Evolutionary conservation across 2,329 filamentous ascomycete species (phyloP).

Genomic region (Simplicillium aogashimaense): DNA sequence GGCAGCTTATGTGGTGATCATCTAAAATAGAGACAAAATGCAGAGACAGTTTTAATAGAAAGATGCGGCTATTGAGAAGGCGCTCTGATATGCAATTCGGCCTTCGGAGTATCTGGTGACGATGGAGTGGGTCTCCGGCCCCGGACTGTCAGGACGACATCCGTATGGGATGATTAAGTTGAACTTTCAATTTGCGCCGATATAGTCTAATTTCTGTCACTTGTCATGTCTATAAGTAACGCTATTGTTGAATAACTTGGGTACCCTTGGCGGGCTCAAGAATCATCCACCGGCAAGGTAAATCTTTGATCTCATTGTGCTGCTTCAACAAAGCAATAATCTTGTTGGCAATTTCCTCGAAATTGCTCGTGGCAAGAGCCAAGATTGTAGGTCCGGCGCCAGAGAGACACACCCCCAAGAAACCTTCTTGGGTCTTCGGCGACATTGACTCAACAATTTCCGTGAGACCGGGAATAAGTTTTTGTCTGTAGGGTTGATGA

Average conservation of each 20-base stretch:
- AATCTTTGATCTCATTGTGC: slow-evolving; percentile 45
- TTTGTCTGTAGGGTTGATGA: slow-evolving; percentile 91
- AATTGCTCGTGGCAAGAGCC: slow-evolving; percentile 82
- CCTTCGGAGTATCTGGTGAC: slow-evolving; percentile 5
- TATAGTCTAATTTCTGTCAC: background rate
- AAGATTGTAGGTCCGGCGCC: slow-evolving; percentile 93
- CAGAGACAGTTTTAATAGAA: background rate
- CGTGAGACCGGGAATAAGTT: slow-evolving; percentile 80
- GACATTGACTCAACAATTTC: slow-evolving; percentile 89
- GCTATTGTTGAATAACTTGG: slow-evolving; percentile 27
- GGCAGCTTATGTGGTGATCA: background rate
- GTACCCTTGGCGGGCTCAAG: slow-evolving; percentile 78
- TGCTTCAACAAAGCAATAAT: slow-evolving; percentile 67
- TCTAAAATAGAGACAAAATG: background rate
- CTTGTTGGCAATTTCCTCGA: slow-evolving; percentile 72
- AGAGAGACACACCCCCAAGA: slow-evolving; percentile 89
- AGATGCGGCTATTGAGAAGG: no score
- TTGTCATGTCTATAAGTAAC: background rate
- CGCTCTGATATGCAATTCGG: slow-evolving; percentile 2
- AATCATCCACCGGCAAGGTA: slow-evolving; percentile 78
- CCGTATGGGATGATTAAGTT: background rate
- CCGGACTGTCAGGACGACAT: no score
- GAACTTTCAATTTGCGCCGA: background rate
- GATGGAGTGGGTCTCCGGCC: slow-evolving; percentile 1
- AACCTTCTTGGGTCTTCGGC: slow-evolving; percentile 73